Evolutionary conservation across 495 filamentous ascomycete species (phyloP).

Genomic region (Neurospora sp.): DNA sequence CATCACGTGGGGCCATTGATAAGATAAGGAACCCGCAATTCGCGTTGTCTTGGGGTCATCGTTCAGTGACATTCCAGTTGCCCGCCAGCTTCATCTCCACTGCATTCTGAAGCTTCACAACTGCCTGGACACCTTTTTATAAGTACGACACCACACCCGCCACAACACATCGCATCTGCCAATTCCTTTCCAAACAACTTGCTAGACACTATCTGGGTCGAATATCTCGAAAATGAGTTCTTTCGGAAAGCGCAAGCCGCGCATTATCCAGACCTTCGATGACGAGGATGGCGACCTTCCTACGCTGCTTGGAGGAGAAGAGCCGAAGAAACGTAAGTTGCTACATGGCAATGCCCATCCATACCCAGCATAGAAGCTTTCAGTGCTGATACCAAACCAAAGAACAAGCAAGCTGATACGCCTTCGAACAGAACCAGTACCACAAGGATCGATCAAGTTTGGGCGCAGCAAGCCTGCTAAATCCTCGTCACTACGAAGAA

Average conservation of each 20-base stretch:
- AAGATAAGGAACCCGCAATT: conserved; percentile 16
- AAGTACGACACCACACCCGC: neutral
- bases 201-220: neutral
- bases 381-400: conserved; percentile 19
- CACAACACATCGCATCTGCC: neutral
- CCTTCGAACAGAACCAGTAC: conserved; percentile 18
- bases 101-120: neutral
- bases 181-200: neutral
- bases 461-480: conserved; percentile 36
- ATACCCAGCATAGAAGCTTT: conserved; percentile 4
- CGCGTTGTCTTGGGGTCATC: neutral
- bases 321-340: conserved; percentile 25
- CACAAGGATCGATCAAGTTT: conserved; percentile 32
- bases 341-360: neutral
- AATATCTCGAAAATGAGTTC: conserved; percentile 42
- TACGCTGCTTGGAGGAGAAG: conserved; percentile 20
- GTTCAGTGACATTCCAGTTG: neutral
- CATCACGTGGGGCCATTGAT: conserved; percentile 8
- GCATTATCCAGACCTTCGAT: conserved; percentile 61
- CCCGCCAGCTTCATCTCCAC: neutral
- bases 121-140: neutral
- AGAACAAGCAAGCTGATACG: conserved; percentile 29
- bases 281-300: conserved; percentile 41
- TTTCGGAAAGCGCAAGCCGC: conserved; percentile 61
- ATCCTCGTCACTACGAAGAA: conserved; percentile 40